Base-by-base conservation (phyloP, 441 rosid genomes). In the Mallotus japonicus region DNA sequence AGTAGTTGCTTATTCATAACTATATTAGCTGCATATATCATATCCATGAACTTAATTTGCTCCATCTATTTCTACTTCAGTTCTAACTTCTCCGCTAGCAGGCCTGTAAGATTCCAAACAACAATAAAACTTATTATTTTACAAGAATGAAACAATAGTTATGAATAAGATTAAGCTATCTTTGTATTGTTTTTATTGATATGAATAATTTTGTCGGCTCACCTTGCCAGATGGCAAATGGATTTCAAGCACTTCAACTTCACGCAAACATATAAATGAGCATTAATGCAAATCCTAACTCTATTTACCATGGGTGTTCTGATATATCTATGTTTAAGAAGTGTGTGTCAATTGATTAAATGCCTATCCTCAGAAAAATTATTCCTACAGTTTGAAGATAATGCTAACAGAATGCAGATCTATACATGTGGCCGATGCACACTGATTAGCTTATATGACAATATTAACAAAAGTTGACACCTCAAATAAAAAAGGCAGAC, bases 21-120 rank as follows among this genome's bases (percentile, higher is more conserved):
- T 19, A 22, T 28, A 50, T 44, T n/a, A 67, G 55, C n/a, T 44
- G 13, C 16, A n/a, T 40, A 11, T 46, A 42, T 65, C 65, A 13
- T 73, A 44, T 37, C 37, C 67, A 22, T 46, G 46, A 54, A n/a
- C 72, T 70, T 70, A 58, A 57, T 53, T 55, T 70, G 47, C 68
- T 71, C 50, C 46, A n/a, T 64, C 70, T 65, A 51, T 67, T 62
- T 53, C 58, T 24, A 64, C 70, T 57, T 77, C 61, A 19, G 60
- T 6, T n/a, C 19, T 53, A 62, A 80, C 78, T 72, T 80, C 78
- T 73, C 85, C 83, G 37, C 83, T 83, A 3, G 83, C 78, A 62
- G 83, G 78, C 62, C 85, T 80, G 81, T 62, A 70, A 37, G 8
- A 59, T 53, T 71, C 32, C 32, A n/a, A 56, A 78, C 34, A 11